A percentile compares a stretch with the other conserved stretches of the same genome.
phyloP scores from a whole-genome alignment of 805 yeast species.

The Candida wancherniae region DNA sequence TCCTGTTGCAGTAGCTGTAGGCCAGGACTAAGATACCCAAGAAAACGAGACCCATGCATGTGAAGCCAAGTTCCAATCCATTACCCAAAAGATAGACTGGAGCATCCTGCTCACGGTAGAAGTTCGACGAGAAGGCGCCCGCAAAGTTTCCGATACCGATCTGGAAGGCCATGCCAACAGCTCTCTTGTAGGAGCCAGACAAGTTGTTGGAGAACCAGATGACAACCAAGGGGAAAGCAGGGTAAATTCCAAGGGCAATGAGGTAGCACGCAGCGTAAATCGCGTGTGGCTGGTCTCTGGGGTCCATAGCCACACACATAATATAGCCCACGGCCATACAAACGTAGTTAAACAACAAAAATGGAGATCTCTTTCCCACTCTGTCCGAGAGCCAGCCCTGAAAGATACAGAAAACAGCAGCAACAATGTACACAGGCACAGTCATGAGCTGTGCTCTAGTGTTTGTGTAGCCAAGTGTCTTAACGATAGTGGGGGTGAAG shows the following conservation, averaged over 20 bases:
- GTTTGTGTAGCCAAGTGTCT: constrained; percentile 39
- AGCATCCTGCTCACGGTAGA: constrained; percentile 24
- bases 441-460: constrained; percentile 40
- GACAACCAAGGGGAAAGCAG: constrained; percentile 27
- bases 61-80: constrained; percentile 28
- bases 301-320: constrained; percentile 24
- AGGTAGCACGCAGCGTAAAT: constrained; percentile 30
- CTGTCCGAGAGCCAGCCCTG: constrained; percentile 24
- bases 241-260: constrained; percentile 26
- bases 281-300: constrained; percentile 18
- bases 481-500: constrained; percentile 43
- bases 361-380: constrained; percentile 27
- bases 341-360: constrained; percentile 19
- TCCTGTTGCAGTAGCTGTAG: constrained; percentile 2
- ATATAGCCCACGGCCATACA: constrained; percentile 31
- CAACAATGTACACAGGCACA: constrained; percentile 39
- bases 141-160: constrained; percentile 37
- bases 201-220: constrained; percentile 36
- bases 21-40: constrained; percentile 1
- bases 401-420: constrained; percentile 25
- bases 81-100: constrained; percentile 30
- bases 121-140: constrained; percentile 33
- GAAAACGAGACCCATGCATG: constrained; percentile 22
- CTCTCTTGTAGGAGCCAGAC: constrained; percentile 32
- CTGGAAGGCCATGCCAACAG: constrained; percentile 37